phyloP scores from a whole-genome alignment of 352 stramenopile species.

The Pythium oligandrum region DNA sequence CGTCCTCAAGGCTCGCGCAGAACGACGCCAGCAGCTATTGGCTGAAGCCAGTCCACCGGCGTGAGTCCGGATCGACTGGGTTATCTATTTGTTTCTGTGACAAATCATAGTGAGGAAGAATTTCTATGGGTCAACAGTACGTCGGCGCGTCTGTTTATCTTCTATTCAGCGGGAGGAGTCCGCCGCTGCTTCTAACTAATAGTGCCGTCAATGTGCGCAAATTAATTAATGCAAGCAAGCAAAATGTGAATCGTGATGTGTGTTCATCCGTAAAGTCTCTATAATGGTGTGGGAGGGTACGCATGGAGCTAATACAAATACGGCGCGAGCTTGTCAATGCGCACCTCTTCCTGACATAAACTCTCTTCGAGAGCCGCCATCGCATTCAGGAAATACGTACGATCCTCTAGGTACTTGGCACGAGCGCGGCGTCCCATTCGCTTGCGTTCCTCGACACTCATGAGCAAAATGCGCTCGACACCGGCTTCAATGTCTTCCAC shows the following conservation, averaged over 20 bases:
- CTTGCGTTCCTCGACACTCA: constrained; percentile 69
- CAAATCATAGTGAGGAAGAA: too few relatives aligned
- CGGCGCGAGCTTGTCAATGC: constrained; percentile 65
- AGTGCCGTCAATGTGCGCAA: too few relatives aligned
- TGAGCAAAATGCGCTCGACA: constrained; percentile 63
- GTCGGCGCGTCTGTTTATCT: too few relatives aligned
- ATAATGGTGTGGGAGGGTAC: not conserved
- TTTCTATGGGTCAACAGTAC: too few relatives aligned
- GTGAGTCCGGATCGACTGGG: too few relatives aligned
- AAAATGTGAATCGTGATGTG: too few relatives aligned
- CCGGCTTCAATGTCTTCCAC: constrained; percentile 59
- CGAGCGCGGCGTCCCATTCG: constrained; percentile 64
- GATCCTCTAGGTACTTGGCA: constrained; percentile 71
- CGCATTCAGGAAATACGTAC: constrained; percentile 75
- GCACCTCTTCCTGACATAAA: constrained; percentile 75
- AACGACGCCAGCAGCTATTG: constrained; percentile 12
- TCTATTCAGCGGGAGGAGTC: too few relatives aligned
- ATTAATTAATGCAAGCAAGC: too few relatives aligned
- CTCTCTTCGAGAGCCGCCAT: constrained; percentile 77
- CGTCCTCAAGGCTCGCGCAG: constrained; percentile 37
- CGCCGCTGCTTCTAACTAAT: too few relatives aligned
- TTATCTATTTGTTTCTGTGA: too few relatives aligned
- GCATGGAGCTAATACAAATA: constrained; percentile 54
- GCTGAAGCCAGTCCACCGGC: not conserved
- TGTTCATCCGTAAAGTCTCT: not conserved